A percentile compares a stretch with the other conserved stretches of the same genome.
Conservation (phyloP, 306 rosid species). For the Trifolium pratense region DNA sequence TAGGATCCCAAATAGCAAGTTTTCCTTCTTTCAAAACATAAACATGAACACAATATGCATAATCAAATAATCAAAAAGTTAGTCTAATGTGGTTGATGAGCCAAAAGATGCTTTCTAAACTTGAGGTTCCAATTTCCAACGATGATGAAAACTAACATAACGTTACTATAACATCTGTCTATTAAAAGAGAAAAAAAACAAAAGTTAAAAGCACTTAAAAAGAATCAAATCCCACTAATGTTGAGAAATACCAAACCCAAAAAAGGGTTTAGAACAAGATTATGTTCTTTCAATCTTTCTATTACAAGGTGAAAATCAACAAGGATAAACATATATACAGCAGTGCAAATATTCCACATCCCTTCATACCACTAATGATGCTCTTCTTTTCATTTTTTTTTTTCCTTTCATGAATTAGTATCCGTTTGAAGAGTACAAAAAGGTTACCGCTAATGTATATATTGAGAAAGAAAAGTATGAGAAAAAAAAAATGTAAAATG, state of each 20-base stretch:
- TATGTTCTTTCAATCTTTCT: neutral
- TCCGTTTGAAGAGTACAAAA: neutral
- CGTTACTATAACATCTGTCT: too few relatives aligned
- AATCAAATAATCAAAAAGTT: constrained; percentile 7
- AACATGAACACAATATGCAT: neutral
- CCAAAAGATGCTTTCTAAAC: too few relatives aligned
- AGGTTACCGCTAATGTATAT: neutral
- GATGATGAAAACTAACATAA: too few relatives aligned
- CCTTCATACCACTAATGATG: neutral
- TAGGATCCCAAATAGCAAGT: neutral
- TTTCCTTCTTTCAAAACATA: constrained; percentile 1
- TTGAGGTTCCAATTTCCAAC: too few relatives aligned
- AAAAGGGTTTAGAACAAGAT: constrained; percentile 1
- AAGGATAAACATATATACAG: neutral
- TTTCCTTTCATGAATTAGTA: neutral
- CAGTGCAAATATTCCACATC: neutral
- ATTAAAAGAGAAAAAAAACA: neutral
- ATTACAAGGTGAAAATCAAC: neutral
- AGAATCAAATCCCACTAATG: constrained; percentile 1
- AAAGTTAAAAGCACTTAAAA: neutral
- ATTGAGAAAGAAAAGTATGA: neutral
- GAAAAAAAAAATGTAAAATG: neutral
- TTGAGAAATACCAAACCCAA: neutral
- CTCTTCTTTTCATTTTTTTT: neutral
- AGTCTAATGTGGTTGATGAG: too few relatives aligned